Percentiles rank a stretch among this genome's conserved stretches.
These are phyloP conservation scores for Phialophora verrucosa DNA, from an alignment of 2,329 filamentous ascomycete genomes.

Conservation along the genomic window DNA sequence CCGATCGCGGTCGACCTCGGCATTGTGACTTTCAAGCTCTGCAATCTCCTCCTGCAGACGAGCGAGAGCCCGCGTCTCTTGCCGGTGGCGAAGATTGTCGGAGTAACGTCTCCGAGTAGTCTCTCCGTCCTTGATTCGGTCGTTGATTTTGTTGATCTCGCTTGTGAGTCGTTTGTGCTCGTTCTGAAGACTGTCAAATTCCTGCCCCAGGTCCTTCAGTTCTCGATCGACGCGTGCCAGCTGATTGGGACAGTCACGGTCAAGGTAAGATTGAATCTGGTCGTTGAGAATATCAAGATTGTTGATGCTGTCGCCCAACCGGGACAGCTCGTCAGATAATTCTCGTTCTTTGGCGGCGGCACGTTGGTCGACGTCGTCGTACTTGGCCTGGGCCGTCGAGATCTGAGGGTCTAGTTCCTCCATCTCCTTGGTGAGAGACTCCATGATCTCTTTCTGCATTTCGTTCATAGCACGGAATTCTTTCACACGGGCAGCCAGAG, in stretches of 20 bases:
- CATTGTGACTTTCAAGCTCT: conserved; percentile 77
- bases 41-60: conserved; percentile 71
- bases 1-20: conserved; percentile 78
- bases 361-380: conserved; percentile 75
- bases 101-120: conserved; percentile 83
- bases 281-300: conserved; percentile 76
- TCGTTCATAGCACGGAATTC: conserved; percentile 71
- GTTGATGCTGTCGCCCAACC: conserved; percentile 73
- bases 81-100: conserved; percentile 87
- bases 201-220: conserved; percentile 69
- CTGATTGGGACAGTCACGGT: conserved; percentile 73
- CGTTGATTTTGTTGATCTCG: conserved; percentile 76
- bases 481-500: conserved; percentile 72
- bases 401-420: conserved; percentile 77
- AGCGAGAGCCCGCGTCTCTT: conserved; percentile 71
- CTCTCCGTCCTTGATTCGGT: conserved; percentile 78
- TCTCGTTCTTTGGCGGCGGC: conserved; percentile 75
- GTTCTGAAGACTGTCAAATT: conserved; percentile 68
- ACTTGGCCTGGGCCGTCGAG: conserved; percentile 73
- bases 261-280: conserved; percentile 80
- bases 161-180: conserved; percentile 71
- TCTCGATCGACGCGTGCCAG: conserved; percentile 72
- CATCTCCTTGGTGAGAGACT: conserved; percentile 73
- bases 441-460: conserved; percentile 73
- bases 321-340: conserved; percentile 72